Percentiles rank a stretch among this genome's conserved stretches.
Conservation (phyloP, 139 green algal species). For the Chlamydomonas incerta region DNA sequence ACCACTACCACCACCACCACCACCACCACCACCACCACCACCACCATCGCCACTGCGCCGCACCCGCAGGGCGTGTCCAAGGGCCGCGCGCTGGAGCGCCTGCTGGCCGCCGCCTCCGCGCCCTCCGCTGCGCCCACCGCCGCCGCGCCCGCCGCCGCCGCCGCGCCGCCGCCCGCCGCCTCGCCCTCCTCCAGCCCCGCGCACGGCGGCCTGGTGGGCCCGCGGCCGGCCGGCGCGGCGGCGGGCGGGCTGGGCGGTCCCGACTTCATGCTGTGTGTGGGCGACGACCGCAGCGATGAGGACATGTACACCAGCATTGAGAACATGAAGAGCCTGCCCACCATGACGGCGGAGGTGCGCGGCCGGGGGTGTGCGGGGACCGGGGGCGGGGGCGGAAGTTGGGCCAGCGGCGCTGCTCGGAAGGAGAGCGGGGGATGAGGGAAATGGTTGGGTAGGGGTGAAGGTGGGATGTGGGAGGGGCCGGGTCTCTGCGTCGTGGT, state of each 20-base stretch:
- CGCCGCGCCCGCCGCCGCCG: background rate
- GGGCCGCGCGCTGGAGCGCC: constrained; percentile 79
- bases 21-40: too few species aligned
- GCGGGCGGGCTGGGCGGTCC: constrained; percentile 27
- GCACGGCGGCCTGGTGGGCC: background rate
- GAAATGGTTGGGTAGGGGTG: too few species aligned
- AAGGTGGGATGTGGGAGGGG: too few species aligned
- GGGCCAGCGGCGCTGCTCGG: too few species aligned
- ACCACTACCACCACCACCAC: too few species aligned
- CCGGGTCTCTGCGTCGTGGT: too few species aligned
- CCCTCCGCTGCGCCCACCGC: too few species aligned
- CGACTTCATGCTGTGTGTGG: constrained; percentile 97
- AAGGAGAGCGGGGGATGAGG: too few species aligned
- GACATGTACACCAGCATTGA: constrained; percentile 98
- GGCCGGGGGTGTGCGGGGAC: background rate
- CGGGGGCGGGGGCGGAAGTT: too few species aligned
- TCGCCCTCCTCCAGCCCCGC: constrained; percentile 5
- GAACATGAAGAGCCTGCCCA: constrained; percentile 51
- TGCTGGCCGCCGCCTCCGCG: constrained; percentile 59
- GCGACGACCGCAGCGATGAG: constrained; percentile 98
- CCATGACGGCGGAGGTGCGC: constrained; percentile 58
- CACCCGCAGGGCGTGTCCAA: constrained; percentile 78
- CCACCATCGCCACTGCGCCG: too few species aligned
- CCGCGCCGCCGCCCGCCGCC: background rate
- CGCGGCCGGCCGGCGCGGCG: background rate